Base-by-base conservation (phyloP, 2,329 filamentous ascomycete species). In the Rutstroemia sp. region DNA sequence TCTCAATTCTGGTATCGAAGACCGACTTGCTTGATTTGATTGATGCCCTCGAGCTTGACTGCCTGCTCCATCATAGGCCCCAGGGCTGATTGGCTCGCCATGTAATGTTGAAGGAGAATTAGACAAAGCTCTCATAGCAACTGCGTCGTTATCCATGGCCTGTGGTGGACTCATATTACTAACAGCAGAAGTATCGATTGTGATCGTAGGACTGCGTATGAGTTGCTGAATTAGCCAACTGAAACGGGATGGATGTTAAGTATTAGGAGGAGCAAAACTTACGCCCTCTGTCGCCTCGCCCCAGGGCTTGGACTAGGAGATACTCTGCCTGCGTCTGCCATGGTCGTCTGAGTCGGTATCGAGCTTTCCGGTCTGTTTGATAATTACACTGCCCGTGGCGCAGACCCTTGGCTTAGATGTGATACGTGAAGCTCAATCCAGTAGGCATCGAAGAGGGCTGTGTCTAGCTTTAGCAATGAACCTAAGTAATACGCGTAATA, bases 171-270 rank as follows among this genome's bases (percentile, higher is more conserved):
- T 67, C 27, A 51, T 57, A 46, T 58, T 69, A 67, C 71, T 76
- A 61, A 79, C 76, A 54, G 78, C 76, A 57, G 78, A 79, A 21
- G 78, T 80, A 65, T 81, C 78, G 60, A 81, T 79, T 30, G 78
- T 80, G 52, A 81, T 81, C 10, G 78, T 80, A 21, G 79, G 79
- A 54, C 69, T 71, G 54, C 23, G 52, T 48, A 18, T 34, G 18
- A 48, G 42, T 46, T 37, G 54, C 37, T 30, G 37, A 16, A 46
- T 45, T 54, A 48, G 45, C n/a, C 34, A 54, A 27, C 25, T n/a
- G 50, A n/a, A n/a, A 39, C 42, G 49, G 46, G 49, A 49, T 51
- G 10, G 21, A 55, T 54, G 54, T 65, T 58, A 66, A 62, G 57
- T 61, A 61, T 58, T 58, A 60, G 54, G 16, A 50, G 25, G 6